Evolutionary conservation across 805 yeast genomes (phyloP), one percentile per base, ranked within the genome.

Genomic region (Metschnikowia arizonensis): DNA sequence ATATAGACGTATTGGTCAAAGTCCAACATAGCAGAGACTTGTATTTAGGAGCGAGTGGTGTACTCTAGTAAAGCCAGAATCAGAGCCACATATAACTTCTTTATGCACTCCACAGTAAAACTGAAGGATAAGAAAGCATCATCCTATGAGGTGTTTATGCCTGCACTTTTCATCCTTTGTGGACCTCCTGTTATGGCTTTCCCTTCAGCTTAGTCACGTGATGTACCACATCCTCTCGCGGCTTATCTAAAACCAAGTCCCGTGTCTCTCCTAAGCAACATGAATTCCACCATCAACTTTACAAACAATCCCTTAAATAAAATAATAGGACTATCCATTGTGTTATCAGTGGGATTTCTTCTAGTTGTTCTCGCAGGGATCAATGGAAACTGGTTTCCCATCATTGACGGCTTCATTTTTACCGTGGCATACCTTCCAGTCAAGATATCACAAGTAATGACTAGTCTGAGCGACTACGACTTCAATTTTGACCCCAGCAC

Each of bases 311-410:
- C 95, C 29, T 68, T 88, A 50, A 84, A 87, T 46, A 83, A 82
- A 59, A 85, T 88, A 56, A 84, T 88, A 34, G 83, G 84, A 12
- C 78, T 88, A 15, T 79, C 93, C 12, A 74, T 82, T 32, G 81
- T 90, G 37, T 74, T 91, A 25, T 93, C 98, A 1, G 76, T 88
- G 53, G 99, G 99, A 5, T 91, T 91, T 57, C 77, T 93, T 29
- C 72, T 93, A 52, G 88, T 90, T 35, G 86, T 91, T 21, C 72
- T 93, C 28, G 88, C 96, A 37, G 89, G 96, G 42, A 73, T 93
- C 10, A 88, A 80, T 68, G 85, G 87, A 39, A 89, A 88, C 63
- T 93, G 97, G 95, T 81, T 84, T 58, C 98, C 99, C 30, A 74
- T 91, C 47, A 75, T 83, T 31, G 88, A 85, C 53, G 74, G 75